phyloP scores from a whole-genome alignment of 73 alveolate species.

The Tetrahymena malaccensis region DNA sequence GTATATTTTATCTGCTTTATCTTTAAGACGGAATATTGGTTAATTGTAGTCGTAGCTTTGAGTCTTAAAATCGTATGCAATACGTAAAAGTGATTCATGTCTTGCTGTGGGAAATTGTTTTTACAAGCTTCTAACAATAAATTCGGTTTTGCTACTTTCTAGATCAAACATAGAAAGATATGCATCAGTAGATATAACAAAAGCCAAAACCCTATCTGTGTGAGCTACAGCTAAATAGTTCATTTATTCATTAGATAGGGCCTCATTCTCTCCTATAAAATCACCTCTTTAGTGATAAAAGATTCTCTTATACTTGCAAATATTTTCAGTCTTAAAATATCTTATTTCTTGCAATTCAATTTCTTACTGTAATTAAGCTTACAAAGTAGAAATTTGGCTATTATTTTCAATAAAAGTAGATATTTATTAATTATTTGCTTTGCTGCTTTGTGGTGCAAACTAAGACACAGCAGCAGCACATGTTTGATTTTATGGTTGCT shows the following conservation, averaged over 20 bases:
- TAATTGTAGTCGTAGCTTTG: neutral
- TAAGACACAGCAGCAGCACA: neutral
- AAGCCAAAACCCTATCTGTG: neutral
- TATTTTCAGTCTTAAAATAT: neutral
- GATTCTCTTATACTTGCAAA: neutral
- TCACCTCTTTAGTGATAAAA: neutral
- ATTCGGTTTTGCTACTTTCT: neutral
- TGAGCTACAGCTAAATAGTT: neutral
- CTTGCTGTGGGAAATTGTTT: neutral
- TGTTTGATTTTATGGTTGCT: neutral
- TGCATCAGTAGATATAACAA: neutral
- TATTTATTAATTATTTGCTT: neutral
- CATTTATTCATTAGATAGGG: neutral
- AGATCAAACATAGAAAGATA: neutral
- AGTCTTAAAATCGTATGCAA: neutral
- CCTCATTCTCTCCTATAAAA: neutral
- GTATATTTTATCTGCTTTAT: neutral
- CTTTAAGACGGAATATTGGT: neutral
- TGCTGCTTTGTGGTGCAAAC: neutral
- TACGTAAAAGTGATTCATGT: neutral
- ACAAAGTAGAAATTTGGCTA: neutral
- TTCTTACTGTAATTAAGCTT: neutral
- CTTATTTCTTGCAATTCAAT: neutral
- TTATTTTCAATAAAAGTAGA: neutral
- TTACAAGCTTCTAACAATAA: neutral